phyloP scores from a whole-genome alignment of 129 eudicot species.

The Sambucus nigra region DNA sequence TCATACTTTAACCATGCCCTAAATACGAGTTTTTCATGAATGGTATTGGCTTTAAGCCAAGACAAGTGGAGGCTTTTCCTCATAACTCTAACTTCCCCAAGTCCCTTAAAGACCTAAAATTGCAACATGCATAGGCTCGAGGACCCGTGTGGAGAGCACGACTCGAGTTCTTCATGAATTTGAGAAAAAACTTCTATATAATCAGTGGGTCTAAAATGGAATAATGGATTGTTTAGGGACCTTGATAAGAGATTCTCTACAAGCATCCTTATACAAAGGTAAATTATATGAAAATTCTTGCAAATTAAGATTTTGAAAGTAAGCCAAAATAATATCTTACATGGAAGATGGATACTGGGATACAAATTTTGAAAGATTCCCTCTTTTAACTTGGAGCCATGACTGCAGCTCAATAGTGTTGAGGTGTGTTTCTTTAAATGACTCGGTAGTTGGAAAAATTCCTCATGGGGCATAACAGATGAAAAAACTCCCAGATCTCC shows the following conservation, averaged over 20 bases:
- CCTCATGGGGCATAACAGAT: slow-evolving; percentile 81
- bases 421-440: slow-evolving; percentile 77
- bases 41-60: slow-evolving; percentile 66
- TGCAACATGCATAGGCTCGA: slow-evolving; percentile 74
- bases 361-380: slow-evolving; percentile 69
- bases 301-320: background rate
- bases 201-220: slow-evolving; percentile 85
- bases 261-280: slow-evolving; percentile 20
- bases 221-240: slow-evolving; percentile 80
- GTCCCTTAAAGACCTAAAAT: slow-evolving; percentile 94
- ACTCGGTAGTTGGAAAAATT: slow-evolving; percentile 71
- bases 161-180: slow-evolving; percentile 93
- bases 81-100: slow-evolving; percentile 82
- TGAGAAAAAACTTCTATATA: slow-evolving; percentile 89
- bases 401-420: slow-evolving; percentile 85
- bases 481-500: slow-evolving; percentile 87
- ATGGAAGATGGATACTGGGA: slow-evolving; percentile 66
- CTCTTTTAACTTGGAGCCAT: slow-evolving; percentile 99
- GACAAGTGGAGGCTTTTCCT: slow-evolving; percentile 84
- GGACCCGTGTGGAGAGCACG: slow-evolving; percentile 53
- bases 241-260: slow-evolving; percentile 93
- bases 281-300: slow-evolving; percentile 1
- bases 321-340: slow-evolving; percentile 34
- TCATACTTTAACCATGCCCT: slow-evolving; percentile 95
- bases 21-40: slow-evolving; percentile 65